Evolutionary conservation across 371 early-diverging fungal genomes (phyloP), one percentile per base, ranked within the genome.

Genomic region (Rhizomucor pusillus): DNA sequence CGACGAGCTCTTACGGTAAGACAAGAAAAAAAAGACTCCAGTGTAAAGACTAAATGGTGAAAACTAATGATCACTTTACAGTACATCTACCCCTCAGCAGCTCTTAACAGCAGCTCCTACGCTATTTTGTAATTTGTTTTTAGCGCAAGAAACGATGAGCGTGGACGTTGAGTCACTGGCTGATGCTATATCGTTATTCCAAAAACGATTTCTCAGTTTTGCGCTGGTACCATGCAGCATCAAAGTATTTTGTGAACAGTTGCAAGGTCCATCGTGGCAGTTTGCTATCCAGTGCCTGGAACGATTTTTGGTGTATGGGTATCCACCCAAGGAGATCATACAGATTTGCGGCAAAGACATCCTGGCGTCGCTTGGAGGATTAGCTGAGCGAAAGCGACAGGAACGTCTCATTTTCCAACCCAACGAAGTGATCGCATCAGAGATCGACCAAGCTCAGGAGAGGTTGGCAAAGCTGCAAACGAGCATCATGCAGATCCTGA

Each of bases 141-240:
- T 66, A 1, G 43, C 65, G 10, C 63, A 65, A 43, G 46, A 61
- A 19, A 46, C 49, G 1, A 57, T 60, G 3, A 59, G 65, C 10
- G 49, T 76, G 37, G 63, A 62, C 1, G 11, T 48, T 0, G 62
- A 60, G 9, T 37, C 63, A 4, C 52, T 76, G 2, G 36, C 43
- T 0, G 65, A 63, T 12, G 54, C 71, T 36, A 20, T 77, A 2
- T 63, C 65, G 1, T 67, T 69, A 39, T 73, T 73, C 37, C 64
- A 71, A 48, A 61, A 64, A 20, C 37, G 54, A 5, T 73, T 64
- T 29, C 52, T 78, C 16, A 58, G 65, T 35, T 78, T 72, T 46
- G 53, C 65, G 0, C 47, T 69, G 12, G 56, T 65, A 0, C 64
- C 72, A 0, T 57, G 60, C 19, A 51, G 63, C 5, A 54, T 66